These are phyloP conservation scores for Phlebiopsis gigantea DNA, from an alignment of 768 basidiomycete species.

Conservation along the genomic window DNA sequence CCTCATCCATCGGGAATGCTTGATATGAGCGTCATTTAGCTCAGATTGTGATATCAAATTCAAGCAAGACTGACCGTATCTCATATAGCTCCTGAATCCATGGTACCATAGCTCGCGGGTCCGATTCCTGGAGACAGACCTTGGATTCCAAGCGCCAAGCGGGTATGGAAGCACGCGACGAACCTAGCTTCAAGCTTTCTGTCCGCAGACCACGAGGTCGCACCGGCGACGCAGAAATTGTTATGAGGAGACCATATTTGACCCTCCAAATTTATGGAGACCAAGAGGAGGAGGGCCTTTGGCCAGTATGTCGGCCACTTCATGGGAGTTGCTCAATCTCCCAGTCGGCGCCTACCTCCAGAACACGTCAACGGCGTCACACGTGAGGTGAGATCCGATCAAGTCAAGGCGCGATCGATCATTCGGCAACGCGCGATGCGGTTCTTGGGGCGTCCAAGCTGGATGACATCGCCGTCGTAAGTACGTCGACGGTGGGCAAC, in stretches of 20 bases:
- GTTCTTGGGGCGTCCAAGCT: background rate
- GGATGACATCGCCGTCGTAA: background rate
- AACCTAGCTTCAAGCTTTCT: constrained; percentile 25
- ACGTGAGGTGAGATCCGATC: background rate
- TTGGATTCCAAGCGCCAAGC: too few relatives aligned
- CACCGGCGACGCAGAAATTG: constrained; percentile 11
- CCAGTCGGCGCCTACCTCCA: background rate
- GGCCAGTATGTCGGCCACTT: constrained; percentile 25
- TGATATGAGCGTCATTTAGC: constrained; percentile 11
- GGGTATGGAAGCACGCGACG: constrained; percentile 5
- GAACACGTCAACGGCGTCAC: constrained; percentile 2
- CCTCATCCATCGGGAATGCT: constrained; percentile 90
- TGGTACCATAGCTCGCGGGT: constrained; percentile 84
- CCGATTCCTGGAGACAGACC: constrained; percentile 45
- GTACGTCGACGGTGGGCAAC: too few relatives aligned
- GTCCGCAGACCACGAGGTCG: constrained; percentile 20
- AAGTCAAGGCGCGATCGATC: background rate
- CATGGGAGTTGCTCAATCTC: constrained; percentile 16
- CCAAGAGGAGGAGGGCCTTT: constrained; percentile 22
- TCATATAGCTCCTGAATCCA: constrained; percentile 88
- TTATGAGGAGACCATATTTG: constrained; percentile 15
- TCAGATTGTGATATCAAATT: too few relatives aligned
- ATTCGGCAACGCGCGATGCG: background rate
- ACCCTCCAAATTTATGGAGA: constrained; percentile 22
- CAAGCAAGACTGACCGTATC: constrained; percentile 46